Conservation (phyloP, 495 filamentous ascomycete species). For the Astrothelium macrocarpum region DNA sequence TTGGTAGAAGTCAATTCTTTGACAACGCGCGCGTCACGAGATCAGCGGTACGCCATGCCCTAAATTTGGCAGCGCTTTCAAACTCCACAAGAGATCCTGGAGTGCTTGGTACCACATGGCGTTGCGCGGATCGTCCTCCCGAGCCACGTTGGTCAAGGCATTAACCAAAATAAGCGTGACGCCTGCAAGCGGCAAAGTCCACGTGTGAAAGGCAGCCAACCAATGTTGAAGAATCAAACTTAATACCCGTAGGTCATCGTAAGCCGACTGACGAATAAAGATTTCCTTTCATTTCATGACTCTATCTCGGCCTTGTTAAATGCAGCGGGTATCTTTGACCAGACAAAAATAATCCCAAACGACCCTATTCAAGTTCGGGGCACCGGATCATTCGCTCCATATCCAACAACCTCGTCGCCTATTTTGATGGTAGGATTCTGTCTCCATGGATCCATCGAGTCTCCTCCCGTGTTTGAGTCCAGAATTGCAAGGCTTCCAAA, state of each 20-base stretch:
- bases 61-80: constrained; percentile 5
- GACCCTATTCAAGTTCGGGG: not conserved
- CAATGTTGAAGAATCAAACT: not conserved
- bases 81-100: not conserved
- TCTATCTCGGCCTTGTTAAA: not conserved
- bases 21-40: constrained; percentile 3
- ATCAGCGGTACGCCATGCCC: constrained; percentile 3
- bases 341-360: constrained; percentile 1
- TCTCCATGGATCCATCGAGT: not conserved
- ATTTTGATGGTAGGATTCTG: not conserved
- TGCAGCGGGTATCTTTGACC: constrained; percentile 2
- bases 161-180: not conserved
- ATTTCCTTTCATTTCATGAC: not conserved
- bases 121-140: not conserved
- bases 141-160: not conserved
- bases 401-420: constrained; percentile 1
- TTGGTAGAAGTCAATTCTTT: not conserved
- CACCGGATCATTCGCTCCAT: constrained; percentile 1
- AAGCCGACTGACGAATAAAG: not conserved
- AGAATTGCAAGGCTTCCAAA: constrained; percentile 1
- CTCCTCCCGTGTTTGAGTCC: not conserved
- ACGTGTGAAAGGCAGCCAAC: not conserved
- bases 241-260: no score
- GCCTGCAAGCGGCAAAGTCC: not conserved
- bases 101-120: constrained; percentile 2